Conservation (phyloP, 495 filamentous ascomycete species). For the Staphylotrichum tortipilum region DNA sequence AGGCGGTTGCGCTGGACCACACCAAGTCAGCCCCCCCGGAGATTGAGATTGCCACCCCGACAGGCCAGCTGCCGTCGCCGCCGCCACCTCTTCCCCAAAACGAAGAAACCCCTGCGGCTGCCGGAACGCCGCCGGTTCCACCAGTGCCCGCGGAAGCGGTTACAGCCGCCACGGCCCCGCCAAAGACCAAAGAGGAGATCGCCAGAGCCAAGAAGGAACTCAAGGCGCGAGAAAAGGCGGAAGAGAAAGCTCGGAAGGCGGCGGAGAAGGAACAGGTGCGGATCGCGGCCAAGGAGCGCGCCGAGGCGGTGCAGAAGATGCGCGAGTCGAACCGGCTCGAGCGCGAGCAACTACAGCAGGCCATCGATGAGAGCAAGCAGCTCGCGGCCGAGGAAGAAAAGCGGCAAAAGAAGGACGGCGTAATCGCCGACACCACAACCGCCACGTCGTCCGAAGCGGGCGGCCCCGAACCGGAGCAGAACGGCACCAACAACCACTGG, state of each 20-base stretch:
- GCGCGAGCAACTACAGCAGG: slow-evolving; percentile 32
- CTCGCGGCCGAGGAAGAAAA: slow-evolving; percentile 34
- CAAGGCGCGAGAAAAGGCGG: slow-evolving; percentile 55
- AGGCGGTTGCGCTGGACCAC: slow-evolving; percentile 48
- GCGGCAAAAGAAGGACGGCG: slow-evolving; percentile 26
- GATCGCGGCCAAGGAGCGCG: slow-evolving; percentile 42
- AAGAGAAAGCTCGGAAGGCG: slow-evolving; percentile 59
- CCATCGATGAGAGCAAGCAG: slow-evolving; percentile 37
- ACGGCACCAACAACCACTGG: background rate
- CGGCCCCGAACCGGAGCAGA: background rate
- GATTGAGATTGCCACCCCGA: slow-evolving; percentile 14
- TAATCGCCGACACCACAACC: background rate
- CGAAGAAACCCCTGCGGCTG: slow-evolving; percentile 22
- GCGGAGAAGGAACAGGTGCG: slow-evolving; percentile 58
- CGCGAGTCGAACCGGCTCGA: slow-evolving; percentile 31
- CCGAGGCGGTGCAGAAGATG: slow-evolving; percentile 24
- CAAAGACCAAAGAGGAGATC: slow-evolving; percentile 45
- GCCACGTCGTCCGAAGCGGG: background rate
- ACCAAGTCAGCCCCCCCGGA: slow-evolving; percentile 50
- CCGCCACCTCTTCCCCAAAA: slow-evolving; percentile 27
- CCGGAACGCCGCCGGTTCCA: slow-evolving; percentile 23
- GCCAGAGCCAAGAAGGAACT: slow-evolving; percentile 44
- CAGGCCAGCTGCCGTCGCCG: background rate
- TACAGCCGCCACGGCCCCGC: slow-evolving; percentile 26
- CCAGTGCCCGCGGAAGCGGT: slow-evolving; percentile 20